Evolutionary conservation across 2,329 filamentous ascomycete species (phyloP).

Genomic region (Arthrobotrys sinensis): DNA sequence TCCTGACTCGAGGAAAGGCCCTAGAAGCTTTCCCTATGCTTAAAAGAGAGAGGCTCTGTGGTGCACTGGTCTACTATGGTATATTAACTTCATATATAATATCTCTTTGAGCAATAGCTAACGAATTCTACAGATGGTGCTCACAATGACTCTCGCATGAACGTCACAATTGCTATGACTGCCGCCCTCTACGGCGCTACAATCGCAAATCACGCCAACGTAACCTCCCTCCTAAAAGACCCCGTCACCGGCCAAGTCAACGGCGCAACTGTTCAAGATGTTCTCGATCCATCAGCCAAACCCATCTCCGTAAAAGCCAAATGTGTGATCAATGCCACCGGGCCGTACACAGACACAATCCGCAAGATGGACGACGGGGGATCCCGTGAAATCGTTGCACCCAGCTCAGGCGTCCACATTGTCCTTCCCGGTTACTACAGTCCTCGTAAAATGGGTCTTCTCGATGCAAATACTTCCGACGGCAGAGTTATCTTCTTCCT

Average conservation of each 20-base stretch:
- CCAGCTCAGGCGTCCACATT: conserved; percentile 87
- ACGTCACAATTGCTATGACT: conserved; percentile 88
- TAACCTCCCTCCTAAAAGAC: conserved; percentile 83
- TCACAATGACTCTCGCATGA: conserved; percentile 94
- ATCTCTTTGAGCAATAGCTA: conserved; percentile 62
- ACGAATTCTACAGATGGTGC: conserved; percentile 76
- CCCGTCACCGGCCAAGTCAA: conserved; percentile 77
- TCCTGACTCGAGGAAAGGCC: conserved; percentile 87
- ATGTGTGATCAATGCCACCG: conserved; percentile 89
- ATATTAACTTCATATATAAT: conserved; percentile 57
- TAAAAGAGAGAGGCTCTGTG: conserved; percentile 82
- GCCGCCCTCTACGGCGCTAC: conserved; percentile 88
- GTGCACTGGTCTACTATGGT: conserved; percentile 88
- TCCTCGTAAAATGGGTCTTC: conserved; percentile 86
- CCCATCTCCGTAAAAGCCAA: conserved; percentile 72
- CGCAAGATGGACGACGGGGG: conserved; percentile 84
- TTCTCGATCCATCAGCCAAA: conserved; percentile 74
- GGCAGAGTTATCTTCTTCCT: conserved; percentile 94
- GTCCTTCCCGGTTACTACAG: conserved; percentile 90
- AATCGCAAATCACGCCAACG: conserved; percentile 86
- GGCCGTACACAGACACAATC: conserved; percentile 88
- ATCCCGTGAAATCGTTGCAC: conserved; percentile 84
- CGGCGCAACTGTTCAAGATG: conserved; percentile 81
- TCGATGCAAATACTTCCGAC: conserved; percentile 88
- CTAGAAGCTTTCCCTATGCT: conserved; percentile 91